Conservation (phyloP, 164 flowering plant species). For the Litsea cubeba region DNA sequence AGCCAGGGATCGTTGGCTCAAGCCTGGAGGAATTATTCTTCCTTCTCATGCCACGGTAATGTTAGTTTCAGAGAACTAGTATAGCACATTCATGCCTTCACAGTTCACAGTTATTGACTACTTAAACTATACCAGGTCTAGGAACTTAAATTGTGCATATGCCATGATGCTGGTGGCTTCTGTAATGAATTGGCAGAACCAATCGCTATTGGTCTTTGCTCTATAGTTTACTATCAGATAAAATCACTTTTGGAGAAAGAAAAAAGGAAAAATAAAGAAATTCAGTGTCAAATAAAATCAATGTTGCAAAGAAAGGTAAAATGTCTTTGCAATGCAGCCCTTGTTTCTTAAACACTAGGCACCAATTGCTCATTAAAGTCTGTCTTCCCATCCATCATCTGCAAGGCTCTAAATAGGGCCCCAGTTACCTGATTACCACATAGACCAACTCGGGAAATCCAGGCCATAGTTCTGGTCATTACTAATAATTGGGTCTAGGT, state of each 20-base stretch:
- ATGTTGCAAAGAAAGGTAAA: not conserved
- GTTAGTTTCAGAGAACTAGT: slow-evolving; percentile 1
- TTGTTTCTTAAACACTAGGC: not conserved
- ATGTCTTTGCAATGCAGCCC: not conserved
- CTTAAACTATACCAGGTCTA: too few species aligned
- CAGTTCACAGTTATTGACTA: not conserved
- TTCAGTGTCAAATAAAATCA: not conserved
- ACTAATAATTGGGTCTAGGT: too few species aligned
- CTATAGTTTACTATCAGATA: not conserved
- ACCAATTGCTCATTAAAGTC: not conserved
- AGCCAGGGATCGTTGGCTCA: slow-evolving; percentile 97
- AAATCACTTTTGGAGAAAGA: too few species aligned
- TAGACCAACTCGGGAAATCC: too few species aligned
- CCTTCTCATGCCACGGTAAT: slow-evolving; percentile 90
- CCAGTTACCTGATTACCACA: too few species aligned
- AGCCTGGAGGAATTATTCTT: slow-evolving; percentile 95
- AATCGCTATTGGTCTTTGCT: not conserved
- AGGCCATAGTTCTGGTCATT: too few species aligned
- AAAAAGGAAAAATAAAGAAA: too few species aligned
- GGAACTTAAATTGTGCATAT: too few species aligned
- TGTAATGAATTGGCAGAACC: not conserved
- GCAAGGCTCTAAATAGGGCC: too few species aligned
- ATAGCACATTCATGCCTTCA: not conserved
- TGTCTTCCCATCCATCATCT: not conserved
- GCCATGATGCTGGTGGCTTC: too few species aligned